phyloP scores from a whole-genome alignment of 257 asterid genomes.

The Solanum raphanifolium region DNA sequence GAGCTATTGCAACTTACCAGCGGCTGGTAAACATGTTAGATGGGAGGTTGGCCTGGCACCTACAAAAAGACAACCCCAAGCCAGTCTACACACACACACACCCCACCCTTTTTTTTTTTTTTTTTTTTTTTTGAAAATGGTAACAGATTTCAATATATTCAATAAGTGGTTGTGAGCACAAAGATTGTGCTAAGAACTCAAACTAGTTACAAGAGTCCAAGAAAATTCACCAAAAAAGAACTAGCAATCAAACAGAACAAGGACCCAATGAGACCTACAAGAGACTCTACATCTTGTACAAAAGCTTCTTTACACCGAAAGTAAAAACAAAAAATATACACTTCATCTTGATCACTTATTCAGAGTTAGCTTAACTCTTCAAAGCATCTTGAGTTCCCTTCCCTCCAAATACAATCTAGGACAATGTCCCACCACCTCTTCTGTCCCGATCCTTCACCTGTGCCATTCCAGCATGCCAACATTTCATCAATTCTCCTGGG shows the following conservation, averaged over 20 bases:
- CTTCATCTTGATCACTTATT: not conserved
- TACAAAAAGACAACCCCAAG: not conserved
- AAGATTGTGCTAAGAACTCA: not conserved
- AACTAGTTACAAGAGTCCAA: not conserved
- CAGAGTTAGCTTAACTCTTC: not conserved
- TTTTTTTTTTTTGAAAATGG: not conserved
- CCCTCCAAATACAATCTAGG: not conserved
- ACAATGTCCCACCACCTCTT: not conserved
- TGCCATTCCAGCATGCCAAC: not conserved
- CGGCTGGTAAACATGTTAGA: not conserved
- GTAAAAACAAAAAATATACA: not conserved
- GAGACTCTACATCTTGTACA: not conserved
- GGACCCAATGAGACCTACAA: not conserved
- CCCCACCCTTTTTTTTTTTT: not conserved
- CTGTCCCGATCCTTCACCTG: not conserved
- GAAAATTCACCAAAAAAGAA: not conserved
- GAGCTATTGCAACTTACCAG: not conserved
- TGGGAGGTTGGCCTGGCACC: not conserved
- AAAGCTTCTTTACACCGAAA: not conserved
- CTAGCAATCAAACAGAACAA: not conserved
- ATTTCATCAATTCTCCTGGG: not conserved
- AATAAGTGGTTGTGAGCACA: not conserved
- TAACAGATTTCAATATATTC: not conserved
- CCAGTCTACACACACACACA: not conserved
- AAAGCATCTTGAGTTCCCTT: not conserved